Percentiles rank a stretch among this genome's conserved stretches.
phyloP scores from a whole-genome alignment of 2,329 filamentous ascomycete species.

The Pseudocercospora musae region DNA sequence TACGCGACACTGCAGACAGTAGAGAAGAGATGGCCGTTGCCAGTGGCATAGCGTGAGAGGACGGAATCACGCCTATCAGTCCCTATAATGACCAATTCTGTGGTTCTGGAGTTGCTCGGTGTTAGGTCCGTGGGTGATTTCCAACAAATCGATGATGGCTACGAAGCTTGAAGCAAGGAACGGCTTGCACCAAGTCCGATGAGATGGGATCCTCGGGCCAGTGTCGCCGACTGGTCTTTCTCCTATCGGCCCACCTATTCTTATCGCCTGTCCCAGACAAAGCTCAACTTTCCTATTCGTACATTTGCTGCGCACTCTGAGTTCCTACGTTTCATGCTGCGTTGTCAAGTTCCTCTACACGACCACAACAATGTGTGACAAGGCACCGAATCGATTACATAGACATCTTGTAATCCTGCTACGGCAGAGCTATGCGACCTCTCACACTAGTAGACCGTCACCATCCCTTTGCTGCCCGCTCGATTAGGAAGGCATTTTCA shows the following conservation, averaged over 20 bases:
- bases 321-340: not conserved
- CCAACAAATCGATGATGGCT: constrained; percentile 1
- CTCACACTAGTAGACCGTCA: not conserved
- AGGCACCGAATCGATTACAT: not conserved
- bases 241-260: not conserved
- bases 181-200: not conserved
- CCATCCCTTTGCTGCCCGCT: too few relatives aligned
- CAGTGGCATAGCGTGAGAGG: not conserved
- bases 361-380: not conserved
- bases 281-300: not conserved
- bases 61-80: not conserved
- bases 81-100: not conserved
- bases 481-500: too few relatives aligned
- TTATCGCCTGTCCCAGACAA: not conserved
- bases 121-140: not conserved
- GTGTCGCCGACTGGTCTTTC: not conserved
- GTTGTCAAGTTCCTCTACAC: not conserved
- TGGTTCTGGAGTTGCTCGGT: not conserved
- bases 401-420: not conserved
- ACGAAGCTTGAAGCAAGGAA: not conserved
- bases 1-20: not conserved
- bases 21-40: not conserved
- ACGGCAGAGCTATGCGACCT: not conserved
- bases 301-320: not conserved
- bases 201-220: not conserved